phyloP scores from a whole-genome alignment of 768 basidiomycete genomes.

The Clavulina sp. region DNA sequence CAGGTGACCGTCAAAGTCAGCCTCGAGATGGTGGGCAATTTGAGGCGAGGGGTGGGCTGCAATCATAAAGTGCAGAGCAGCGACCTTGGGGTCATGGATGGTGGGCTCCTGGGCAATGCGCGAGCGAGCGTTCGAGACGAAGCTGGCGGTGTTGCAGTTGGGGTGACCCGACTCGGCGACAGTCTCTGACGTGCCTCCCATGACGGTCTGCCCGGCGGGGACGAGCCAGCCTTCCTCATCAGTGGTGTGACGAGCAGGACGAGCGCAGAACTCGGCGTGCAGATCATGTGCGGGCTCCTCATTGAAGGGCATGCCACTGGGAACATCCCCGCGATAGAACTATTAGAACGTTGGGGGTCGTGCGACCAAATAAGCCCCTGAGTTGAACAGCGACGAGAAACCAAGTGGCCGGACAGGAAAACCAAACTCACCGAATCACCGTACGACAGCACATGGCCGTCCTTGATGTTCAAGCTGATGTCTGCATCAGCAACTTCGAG shows the following conservation, averaged over 20 bases:
- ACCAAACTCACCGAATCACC: constrained; percentile 57
- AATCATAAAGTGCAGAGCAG: constrained; percentile 65
- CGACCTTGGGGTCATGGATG: constrained; percentile 27
- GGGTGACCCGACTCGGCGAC: constrained; percentile 4
- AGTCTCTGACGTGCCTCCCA: neutral
- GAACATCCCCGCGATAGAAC: constrained; percentile 59
- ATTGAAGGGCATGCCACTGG: constrained; percentile 17
- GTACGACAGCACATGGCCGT: constrained; percentile 67
- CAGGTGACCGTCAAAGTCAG: constrained; percentile 33
- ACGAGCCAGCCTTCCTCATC: neutral
- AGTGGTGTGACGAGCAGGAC: neutral
- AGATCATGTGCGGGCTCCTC: neutral
- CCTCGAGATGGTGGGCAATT: constrained; percentile 31
- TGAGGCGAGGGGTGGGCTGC: constrained; percentile 42
- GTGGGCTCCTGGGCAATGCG: constrained; percentile 1
- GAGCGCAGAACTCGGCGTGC: constrained; percentile 4
- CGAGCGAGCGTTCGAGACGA: neutral
- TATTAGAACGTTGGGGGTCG: constrained; percentile 15
- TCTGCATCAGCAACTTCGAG: constrained; percentile 81
- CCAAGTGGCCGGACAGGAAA: neutral
- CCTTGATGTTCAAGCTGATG: constrained; percentile 82
- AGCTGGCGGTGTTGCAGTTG: constrained; percentile 10
- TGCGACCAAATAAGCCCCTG: neutral
- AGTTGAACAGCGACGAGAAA: neutral
- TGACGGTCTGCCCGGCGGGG: neutral